A percentile compares a stretch with the other conserved stretches of the same genome.
Evolutionary conservation across 2,329 filamentous ascomycete genomes (phyloP).

Genomic region (Fusarium pseudoanthophilum): DNA sequence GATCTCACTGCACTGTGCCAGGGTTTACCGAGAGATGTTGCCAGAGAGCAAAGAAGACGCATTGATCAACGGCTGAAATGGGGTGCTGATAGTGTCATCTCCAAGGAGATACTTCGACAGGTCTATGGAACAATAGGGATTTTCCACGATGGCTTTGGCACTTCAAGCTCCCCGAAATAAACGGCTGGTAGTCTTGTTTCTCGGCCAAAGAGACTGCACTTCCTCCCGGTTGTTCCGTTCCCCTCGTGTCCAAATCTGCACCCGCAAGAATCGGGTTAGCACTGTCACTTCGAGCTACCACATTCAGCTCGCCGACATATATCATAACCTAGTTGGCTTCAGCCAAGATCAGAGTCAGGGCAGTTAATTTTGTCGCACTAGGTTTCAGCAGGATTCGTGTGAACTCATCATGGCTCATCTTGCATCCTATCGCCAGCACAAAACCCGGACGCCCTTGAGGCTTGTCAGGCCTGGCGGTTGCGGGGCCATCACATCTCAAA

Average conservation of each 20-base stretch:
- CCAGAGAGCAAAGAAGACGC: slow-evolving; percentile 39
- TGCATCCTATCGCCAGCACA: not conserved
- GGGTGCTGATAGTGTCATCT: slow-evolving; percentile 43
- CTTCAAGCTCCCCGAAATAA: slow-evolving; percentile 7
- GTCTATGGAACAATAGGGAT: slow-evolving; percentile 35
- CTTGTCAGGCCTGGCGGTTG: not conserved
- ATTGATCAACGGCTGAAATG: slow-evolving; percentile 47
- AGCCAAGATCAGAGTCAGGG: not conserved
- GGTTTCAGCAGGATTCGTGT: slow-evolving; percentile 2
- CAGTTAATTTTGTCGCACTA: not conserved
- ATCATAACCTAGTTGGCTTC: not conserved
- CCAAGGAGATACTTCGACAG: slow-evolving; percentile 42
- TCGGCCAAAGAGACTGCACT: not conserved
- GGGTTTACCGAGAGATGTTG: slow-evolving; percentile 46
- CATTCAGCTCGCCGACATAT: slow-evolving; percentile 32
- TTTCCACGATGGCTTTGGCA: slow-evolving; percentile 26
- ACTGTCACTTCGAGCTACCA: slow-evolving; percentile 21
- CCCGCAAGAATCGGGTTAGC: not conserved
- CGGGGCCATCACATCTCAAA: not conserved
- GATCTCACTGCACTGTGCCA: slow-evolving; percentile 43
- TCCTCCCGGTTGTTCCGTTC: not conserved
- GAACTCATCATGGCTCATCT: slow-evolving; percentile 11
- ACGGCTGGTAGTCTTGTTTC: not conserved
- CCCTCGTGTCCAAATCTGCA: not conserved
- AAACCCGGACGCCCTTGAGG: not conserved